Percentiles rank a stretch among this genome's conserved stretches.
These are phyloP conservation scores for Benincasa hispida DNA, from an alignment of 306 rosid genomes.

Conservation along the genomic window DNA sequence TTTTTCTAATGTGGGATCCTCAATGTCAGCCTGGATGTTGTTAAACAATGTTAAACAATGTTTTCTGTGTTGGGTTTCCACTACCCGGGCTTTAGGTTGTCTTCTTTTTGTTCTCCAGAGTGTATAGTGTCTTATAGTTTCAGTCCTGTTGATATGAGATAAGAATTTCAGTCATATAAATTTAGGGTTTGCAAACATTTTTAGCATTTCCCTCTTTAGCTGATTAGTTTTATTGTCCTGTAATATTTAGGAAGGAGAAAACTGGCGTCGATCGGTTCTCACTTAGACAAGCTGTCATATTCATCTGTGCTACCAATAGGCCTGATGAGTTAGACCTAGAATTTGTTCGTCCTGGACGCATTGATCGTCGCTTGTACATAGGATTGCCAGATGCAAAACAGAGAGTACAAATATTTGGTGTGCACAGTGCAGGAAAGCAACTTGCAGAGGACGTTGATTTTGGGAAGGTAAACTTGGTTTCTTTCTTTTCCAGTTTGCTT, in stretches of 20 bases:
- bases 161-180: background rate
- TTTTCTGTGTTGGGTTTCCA: background rate
- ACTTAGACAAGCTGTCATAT: conserved; percentile 92
- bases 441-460: conserved; percentile 79
- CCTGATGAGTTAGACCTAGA: conserved; percentile 90
- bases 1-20: no score
- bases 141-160: background rate
- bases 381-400: conserved; percentile 93
- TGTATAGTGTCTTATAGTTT: background rate
- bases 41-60: background rate
- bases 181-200: background rate
- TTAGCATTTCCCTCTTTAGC: background rate
- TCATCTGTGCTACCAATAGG: conserved; percentile 92
- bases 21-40: background rate
- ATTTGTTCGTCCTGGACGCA: conserved; percentile 80
- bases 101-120: background rate
- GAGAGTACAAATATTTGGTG: conserved; percentile 71
- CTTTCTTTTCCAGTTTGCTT: background rate
- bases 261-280: conserved; percentile 79
- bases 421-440: conserved; percentile 70
- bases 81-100: background rate
- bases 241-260: conserved; percentile 62
- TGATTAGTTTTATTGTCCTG: background rate
- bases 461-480: conserved; percentile 39
- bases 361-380: conserved; percentile 89